Conservation (phyloP, 441 rosid genomes). For the Metrosideros polymorpha region DNA sequence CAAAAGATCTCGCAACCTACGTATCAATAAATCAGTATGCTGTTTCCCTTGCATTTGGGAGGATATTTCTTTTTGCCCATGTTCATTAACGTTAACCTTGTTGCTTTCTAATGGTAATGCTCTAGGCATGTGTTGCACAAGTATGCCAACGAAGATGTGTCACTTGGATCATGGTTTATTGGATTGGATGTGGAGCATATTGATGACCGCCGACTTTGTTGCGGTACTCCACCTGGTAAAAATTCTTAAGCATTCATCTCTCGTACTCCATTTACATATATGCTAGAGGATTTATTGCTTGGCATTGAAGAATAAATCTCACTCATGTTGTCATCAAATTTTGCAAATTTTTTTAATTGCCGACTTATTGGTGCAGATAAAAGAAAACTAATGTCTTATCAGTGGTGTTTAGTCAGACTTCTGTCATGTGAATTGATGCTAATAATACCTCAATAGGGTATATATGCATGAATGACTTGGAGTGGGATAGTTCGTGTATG, state of each 20-base stretch:
- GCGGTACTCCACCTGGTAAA: constrained; percentile 88
- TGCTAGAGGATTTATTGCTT: not conserved
- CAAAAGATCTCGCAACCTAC: constrained; percentile 77
- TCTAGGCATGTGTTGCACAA: constrained; percentile 70
- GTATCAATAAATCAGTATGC: constrained; percentile 82
- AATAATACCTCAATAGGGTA: not conserved
- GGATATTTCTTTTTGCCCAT: not conserved
- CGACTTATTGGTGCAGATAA: not conserved
- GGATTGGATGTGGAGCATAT: constrained; percentile 85
- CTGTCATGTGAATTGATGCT: not conserved
- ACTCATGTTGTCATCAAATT: not conserved
- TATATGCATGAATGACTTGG: not conserved
- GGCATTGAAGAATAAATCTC: not conserved
- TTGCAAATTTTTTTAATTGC: not conserved
- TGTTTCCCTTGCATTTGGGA: not conserved
- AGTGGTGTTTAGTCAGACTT: not conserved
- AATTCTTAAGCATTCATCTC: constrained; percentile 1
- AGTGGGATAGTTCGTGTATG: not conserved
- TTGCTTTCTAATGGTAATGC: constrained; percentile 3
- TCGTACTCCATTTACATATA: not conserved
- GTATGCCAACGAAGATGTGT: constrained; percentile 81
- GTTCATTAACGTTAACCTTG: not conserved
- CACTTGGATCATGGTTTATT: constrained; percentile 87
- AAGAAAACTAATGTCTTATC: not conserved
- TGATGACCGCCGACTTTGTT: constrained; percentile 87